Evolutionary conservation across 2,329 filamentous ascomycete genomes (phyloP), one percentile per base, ranked within the genome.

Genomic region (Hypomyces perniciosus): DNA sequence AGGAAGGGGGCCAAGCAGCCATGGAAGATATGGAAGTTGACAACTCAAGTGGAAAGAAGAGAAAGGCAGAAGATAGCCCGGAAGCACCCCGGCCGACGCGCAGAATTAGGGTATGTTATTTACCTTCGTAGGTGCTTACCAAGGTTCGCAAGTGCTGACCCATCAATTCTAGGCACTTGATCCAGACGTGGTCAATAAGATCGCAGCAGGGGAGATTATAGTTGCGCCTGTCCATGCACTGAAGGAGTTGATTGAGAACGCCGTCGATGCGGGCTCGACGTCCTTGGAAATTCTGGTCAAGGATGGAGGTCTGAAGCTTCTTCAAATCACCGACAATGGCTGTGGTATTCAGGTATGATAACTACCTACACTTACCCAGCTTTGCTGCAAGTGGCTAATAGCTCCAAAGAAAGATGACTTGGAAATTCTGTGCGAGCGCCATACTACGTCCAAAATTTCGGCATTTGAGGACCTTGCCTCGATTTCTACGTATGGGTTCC

Each of bases 251-350:
- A 90, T 99, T 9, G 93, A 99, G 67, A 99, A 99, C 62, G 86
- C 93, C 4, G 90, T 99, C 12, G 95, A 99, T 70, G 93, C 95
- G n/a, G 92, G 93, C 5, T 88, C 93, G 3, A 97, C 93, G 0
- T 83, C 86, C 2, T 73, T 99, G 42, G 93, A 99, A 64, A 85
- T 99, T 13, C 67, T 96, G 4, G 87, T 95, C 61, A 97, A 96
- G 68, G 93, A 99, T 43, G 93, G 93, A 8, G 93, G 95, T 1
- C 75, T 99, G 55, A 99, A 97, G 68, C 74, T 97, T 38, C 78
- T 99, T 12, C 95, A 99, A 64, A 96, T 99, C 60, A 96, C 91
- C 3, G 93, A 99, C 67, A 99, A 99, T 68, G 93, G 93, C 12
- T 87, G 90, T 66, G 93, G 93, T 29, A 99, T 99, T 59, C 86